Evolutionary conservation across 2,329 filamentous ascomycete genomes (phyloP).

Genomic region (Xylaria polymorpha): DNA sequence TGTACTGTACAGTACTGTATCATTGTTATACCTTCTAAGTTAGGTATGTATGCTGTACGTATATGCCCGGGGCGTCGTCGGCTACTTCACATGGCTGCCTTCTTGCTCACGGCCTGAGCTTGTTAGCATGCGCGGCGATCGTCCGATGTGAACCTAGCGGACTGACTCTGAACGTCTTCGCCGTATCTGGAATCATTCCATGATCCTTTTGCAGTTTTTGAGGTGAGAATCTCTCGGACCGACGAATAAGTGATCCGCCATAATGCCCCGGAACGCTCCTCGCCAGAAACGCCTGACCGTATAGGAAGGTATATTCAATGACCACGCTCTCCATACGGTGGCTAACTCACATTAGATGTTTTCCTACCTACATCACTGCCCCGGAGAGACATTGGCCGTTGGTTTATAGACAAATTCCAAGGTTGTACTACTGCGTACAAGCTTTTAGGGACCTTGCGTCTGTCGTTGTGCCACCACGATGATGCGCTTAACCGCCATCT

Average conservation of each 20-base stretch:
- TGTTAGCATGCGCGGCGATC: conserved; percentile 8
- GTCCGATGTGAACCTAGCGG: conserved; percentile 6
- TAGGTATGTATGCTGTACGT: conserved; percentile 14
- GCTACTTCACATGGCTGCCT: conserved; percentile 19
- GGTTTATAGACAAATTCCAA: background rate
- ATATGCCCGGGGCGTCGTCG: conserved; percentile 12
- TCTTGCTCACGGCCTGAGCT: conserved; percentile 31
- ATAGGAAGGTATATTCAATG: conserved; percentile 7
- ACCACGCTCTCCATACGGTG: background rate
- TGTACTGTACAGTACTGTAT: no score
- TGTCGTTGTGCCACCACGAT: conserved; percentile 18
- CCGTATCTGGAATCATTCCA: conserved; percentile 7
- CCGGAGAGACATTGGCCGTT: background rate
- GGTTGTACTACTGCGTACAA: background rate
- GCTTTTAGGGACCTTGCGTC: background rate
- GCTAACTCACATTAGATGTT: conserved; percentile 3
- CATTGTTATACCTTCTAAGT: conserved; percentile 10
- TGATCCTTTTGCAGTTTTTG: conserved; percentile 4
- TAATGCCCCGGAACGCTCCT: conserved; percentile 2
- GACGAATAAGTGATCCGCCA: background rate
- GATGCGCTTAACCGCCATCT: conserved; percentile 16
- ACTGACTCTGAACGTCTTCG: conserved; percentile 1
- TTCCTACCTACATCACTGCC: background rate
- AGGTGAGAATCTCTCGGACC: conserved; percentile 14
- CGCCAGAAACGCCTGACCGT: background rate